Base-by-base conservation (phyloP, 2,329 filamentous ascomycete genomes). In the Phyllosticta ampelicida region DNA sequence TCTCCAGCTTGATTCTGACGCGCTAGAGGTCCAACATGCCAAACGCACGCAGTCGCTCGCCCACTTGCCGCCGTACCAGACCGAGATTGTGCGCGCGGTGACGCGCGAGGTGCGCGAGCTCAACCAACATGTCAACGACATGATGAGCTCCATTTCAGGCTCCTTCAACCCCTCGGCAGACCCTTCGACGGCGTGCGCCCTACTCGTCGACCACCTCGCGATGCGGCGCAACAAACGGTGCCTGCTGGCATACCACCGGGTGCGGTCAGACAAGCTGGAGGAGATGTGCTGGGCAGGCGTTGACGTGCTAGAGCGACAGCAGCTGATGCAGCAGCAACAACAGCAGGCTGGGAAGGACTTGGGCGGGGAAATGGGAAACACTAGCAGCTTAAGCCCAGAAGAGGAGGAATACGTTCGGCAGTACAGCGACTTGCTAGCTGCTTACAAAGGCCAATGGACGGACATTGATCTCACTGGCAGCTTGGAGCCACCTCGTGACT, bases 361-460 rank as follows among this genome's bases (percentile, higher is more conserved):
- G 59, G 75, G 74, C 20, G 64, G 65, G 9, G 79, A 82, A 57
- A 76, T 73, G 26, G 76, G 75, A 20, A 84, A 70, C 48, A 71
- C 84, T 60, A 92, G 86, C 75, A 92, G 88, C 66, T 76, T 97
- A 60, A 96, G 90, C 66, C 91, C 94, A 0, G 92, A 97, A 70
- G 55, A 58, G 30, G 55, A 58, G 51, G 94, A 97, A 66, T 99
- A 96, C 68, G 88, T 96, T 59, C 81, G 92, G 61, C 86, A 91
- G 67, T 99, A 96, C 69, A 86, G 87, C 63, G 91, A 99, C 67
- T 78, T 99, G 63, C 76, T 99, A 58, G 90, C 92, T n/a, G 89
- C 90, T 1, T 96, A 95, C 74, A 99, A 99, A 71, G 94, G 94
- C 0, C 90, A 96, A 67, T 99, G 92, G 92, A 97, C 92, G 19